Conservation (phyloP, 2,329 filamentous ascomycete genomes). For the Nectriaceae sp. region DNA sequence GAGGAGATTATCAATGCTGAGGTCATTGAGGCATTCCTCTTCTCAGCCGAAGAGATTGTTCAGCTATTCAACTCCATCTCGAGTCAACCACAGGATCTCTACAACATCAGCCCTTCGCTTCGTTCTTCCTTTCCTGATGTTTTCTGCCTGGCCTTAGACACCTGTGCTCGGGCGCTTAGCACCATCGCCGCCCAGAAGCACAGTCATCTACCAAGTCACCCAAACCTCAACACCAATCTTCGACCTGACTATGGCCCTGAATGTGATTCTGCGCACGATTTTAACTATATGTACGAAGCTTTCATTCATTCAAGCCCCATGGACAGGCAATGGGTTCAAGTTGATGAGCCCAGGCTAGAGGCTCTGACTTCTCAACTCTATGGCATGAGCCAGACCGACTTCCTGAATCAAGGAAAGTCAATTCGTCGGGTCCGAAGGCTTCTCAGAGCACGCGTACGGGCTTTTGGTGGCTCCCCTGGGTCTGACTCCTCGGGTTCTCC, state of each 20-base stretch:
- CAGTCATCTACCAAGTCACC: conserved; percentile 2
- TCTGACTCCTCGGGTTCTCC: conserved; percentile 21
- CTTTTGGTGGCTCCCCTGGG: conserved; percentile 16
- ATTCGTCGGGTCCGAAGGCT: conserved; percentile 30
- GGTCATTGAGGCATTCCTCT: conserved; percentile 30
- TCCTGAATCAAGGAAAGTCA: conserved; percentile 26
- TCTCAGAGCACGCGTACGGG: conserved; percentile 28
- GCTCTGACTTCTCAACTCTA: conserved; percentile 29
- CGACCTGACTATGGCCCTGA: conserved; percentile 11
- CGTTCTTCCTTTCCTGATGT: conserved; percentile 28
- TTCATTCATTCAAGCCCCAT: too few species aligned
- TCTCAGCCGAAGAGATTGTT: conserved; percentile 31
- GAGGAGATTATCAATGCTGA: conserved; percentile 25
- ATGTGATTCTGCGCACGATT: too few species aligned
- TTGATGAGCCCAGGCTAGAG: conserved; percentile 27
- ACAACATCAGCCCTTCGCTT: conserved; percentile 19
- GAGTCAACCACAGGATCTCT: conserved; percentile 23
- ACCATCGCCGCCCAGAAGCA: conserved; percentile 12
- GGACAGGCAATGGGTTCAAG: conserved; percentile 17
- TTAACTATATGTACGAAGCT: too few species aligned
- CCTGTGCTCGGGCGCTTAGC: conserved; percentile 32
- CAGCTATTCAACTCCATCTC: conserved; percentile 22
- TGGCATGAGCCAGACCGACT: conserved; percentile 28
- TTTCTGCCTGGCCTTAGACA: conserved; percentile 33
- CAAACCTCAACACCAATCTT: conserved; percentile 17